A percentile compares a stretch with the other conserved stretches of the same genome.
phyloP scores from a whole-genome alignment of 2,329 filamentous ascomycete genomes.

The Teratosphaeria gauchensis region DNA sequence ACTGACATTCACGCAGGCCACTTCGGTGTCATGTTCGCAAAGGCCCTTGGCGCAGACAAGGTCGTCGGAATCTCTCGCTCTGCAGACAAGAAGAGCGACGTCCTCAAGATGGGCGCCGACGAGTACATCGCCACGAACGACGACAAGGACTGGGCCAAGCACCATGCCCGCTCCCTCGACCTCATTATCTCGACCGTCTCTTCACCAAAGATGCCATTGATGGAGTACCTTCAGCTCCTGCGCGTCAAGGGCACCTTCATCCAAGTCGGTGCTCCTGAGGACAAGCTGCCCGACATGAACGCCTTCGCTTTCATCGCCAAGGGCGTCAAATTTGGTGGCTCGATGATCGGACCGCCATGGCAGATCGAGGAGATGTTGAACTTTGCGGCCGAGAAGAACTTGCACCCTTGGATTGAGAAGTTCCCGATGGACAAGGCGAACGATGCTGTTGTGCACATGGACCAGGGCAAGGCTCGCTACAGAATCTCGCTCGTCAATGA shows the following conservation, averaged over 20 bases:
- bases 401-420: conserved; percentile 55
- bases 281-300: conserved; percentile 43
- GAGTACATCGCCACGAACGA: conserved; percentile 48
- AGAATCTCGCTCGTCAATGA: conserved; percentile 30
- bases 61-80: conserved; percentile 57
- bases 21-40: conserved; percentile 61
- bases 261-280: conserved; percentile 58
- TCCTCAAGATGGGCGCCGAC: conserved; percentile 52
- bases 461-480: conserved; percentile 44
- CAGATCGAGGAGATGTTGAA: conserved; percentile 53
- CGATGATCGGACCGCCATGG: conserved; percentile 35
- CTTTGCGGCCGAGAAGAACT: conserved; percentile 48
- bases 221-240: conserved; percentile 52
- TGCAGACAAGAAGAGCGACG: conserved; percentile 49
- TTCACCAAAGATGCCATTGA: conserved; percentile 51
- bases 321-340: conserved; percentile 37
- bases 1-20: conserved; percentile 33
- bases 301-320: conserved; percentile 51
- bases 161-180: conserved; percentile 44
- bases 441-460: conserved; percentile 47
- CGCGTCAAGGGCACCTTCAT: conserved; percentile 52
- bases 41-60: conserved; percentile 58
- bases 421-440: conserved; percentile 51
- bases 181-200: conserved; percentile 52
- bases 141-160: conserved; percentile 48